A percentile compares a stretch with the other conserved stretches of the same genome.
These are phyloP conservation scores for Protomyces inouyei DNA, from an alignment of 1,139 yeast genomes.

Conservation along the genomic window DNA sequence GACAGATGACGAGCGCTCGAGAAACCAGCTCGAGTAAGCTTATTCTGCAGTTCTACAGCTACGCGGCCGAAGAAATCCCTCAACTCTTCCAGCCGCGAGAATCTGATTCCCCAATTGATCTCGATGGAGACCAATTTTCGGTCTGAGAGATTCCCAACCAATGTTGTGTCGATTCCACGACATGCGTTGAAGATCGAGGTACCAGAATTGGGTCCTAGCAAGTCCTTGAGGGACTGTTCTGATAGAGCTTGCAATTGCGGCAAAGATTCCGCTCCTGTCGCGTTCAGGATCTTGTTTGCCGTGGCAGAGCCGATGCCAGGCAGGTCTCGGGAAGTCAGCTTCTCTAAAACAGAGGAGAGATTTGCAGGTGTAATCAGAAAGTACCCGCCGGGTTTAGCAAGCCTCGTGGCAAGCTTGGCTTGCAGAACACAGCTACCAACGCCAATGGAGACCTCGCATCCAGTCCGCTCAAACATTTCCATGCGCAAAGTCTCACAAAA, in stretches of 20 bases:
- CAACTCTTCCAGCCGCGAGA: slow-evolving; percentile 55
- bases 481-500: slow-evolving; percentile 46
- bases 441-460: slow-evolving; percentile 75
- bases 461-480: slow-evolving; percentile 48
- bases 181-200: slow-evolving; percentile 54
- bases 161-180: slow-evolving; percentile 63
- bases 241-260: slow-evolving; percentile 44
- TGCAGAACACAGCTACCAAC: slow-evolving; percentile 63
- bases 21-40: slow-evolving; percentile 50
- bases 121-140: slow-evolving; percentile 83
- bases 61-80: slow-evolving; percentile 58
- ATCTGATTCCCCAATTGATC: slow-evolving; percentile 85
- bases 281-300: slow-evolving; percentile 43
- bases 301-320: slow-evolving; percentile 81
- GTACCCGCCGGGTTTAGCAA: slow-evolving; percentile 77
- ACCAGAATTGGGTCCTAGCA: slow-evolving; percentile 70
- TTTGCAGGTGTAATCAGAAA: slow-evolving; percentile 39
- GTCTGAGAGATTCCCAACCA: slow-evolving; percentile 46
- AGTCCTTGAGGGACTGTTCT: slow-evolving; percentile 42
- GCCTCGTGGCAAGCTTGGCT: slow-evolving; percentile 69
- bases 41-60: slow-evolving; percentile 53
- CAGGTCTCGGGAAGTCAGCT: slow-evolving; percentile 52
- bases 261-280: slow-evolving; percentile 36
- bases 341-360: slow-evolving; percentile 43
- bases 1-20: slow-evolving; percentile 54